Conservation (phyloP, 306 rosid genomes). For the Dalbergia cultrata region DNA sequence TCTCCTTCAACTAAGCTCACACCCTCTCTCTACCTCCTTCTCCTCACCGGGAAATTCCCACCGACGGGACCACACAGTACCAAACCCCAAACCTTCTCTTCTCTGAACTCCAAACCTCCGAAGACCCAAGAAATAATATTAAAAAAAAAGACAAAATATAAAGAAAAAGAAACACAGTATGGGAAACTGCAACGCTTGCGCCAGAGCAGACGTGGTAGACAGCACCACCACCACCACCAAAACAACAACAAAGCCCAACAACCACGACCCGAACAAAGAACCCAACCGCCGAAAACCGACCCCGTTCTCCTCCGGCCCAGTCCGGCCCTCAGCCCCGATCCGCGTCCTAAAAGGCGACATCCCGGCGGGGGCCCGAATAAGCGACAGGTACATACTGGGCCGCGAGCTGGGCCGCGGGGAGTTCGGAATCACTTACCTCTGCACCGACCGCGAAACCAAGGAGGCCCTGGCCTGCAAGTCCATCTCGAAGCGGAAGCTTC, state of each 20-base stretch:
- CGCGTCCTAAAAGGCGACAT: conserved; percentile 81
- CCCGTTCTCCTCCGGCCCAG: conserved; percentile 48
- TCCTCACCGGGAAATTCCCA: conserved; percentile 22
- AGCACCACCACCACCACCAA: not conserved
- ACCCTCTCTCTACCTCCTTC: conserved; percentile 34
- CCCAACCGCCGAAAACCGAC: conserved; percentile 49
- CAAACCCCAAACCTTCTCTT: not conserved
- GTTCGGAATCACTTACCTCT: conserved; percentile 85
- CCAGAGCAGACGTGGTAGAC: conserved; percentile 58
- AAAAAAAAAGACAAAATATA: not conserved
- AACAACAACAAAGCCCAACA: not conserved
- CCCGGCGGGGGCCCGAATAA: conserved; percentile 72
- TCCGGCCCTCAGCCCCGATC: conserved; percentile 73
- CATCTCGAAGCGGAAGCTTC: conserved; percentile 85
- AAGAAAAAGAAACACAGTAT: conserved; percentile 33
- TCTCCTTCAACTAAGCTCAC: conserved; percentile 49
- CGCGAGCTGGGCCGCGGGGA: conserved; percentile 90
- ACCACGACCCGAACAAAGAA: conserved; percentile 48
- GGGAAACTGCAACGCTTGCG: conserved; percentile 88
- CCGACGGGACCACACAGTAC: conserved; percentile 17
- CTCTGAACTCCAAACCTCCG: not conserved
- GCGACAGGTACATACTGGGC: conserved; percentile 85
- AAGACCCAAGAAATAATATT: not conserved
- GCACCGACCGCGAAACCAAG: conserved; percentile 80
- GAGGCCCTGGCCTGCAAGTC: conserved; percentile 88